Percentiles rank a stretch among this genome's conserved stretches.
Evolutionary conservation across 257 asterid genomes (phyloP).

Genomic region (Thymus mandschuricus): DNA sequence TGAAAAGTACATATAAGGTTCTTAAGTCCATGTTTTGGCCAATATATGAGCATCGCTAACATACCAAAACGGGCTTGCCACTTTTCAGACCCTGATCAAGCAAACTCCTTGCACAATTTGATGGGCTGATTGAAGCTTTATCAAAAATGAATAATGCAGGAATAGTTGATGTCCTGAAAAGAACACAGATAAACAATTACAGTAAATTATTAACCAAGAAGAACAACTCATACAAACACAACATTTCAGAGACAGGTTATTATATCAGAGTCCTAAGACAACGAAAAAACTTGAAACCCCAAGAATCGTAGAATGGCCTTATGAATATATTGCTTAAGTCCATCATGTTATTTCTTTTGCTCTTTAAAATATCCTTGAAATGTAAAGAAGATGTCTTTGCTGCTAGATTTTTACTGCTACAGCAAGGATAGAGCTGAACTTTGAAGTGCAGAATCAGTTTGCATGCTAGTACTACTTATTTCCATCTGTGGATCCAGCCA

Average conservation of each 20-base stretch:
- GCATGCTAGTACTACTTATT: not conserved
- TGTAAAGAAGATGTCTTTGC: not conserved
- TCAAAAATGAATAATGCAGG: conserved; percentile 85
- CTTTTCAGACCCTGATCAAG: conserved; percentile 40
- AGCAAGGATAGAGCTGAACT: not conserved
- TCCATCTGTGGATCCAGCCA: not conserved
- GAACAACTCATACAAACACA: conserved; percentile 6
- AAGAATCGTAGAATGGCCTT: not conserved
- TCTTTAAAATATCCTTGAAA: not conserved
- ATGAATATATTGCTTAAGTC: not conserved
- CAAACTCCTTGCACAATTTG: conserved; percentile 57
- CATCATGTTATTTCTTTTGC: too few species aligned
- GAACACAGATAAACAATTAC: conserved; percentile 1
- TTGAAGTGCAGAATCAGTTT: not conserved
- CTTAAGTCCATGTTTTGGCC: not conserved
- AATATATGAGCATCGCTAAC: conserved; percentile 21
- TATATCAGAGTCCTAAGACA: not conserved
- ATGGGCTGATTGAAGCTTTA: conserved; percentile 62
- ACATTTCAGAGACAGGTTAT: conserved; percentile 2
- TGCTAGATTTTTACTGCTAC: not conserved
- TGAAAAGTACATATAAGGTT: not conserved
- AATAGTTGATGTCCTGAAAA: conserved; percentile 74
- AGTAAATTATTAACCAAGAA: not conserved
- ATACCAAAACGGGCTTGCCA: conserved; percentile 78
- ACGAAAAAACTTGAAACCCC: not conserved